Evolutionary conservation across 208 protist species (phyloP).

Genomic region (Crithidia expoeki): DNA sequence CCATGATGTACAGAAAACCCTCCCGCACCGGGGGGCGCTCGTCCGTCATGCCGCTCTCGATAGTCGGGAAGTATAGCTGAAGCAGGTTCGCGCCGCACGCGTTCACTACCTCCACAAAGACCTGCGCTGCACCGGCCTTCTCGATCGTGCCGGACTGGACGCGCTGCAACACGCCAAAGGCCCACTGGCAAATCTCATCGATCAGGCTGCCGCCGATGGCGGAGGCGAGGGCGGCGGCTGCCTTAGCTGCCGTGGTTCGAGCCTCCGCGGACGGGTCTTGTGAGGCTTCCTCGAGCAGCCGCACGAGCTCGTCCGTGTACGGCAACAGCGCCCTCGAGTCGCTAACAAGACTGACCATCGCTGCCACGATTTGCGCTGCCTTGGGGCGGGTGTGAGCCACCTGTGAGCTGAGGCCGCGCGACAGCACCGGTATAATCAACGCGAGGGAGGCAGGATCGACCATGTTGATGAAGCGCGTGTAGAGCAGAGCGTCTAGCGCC

Average conservation of each 20-base stretch:
- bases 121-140: conserved; percentile 92
- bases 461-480: conserved; percentile 92
- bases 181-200: conserved; percentile 81
- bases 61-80: conserved; percentile 60
- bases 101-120: conserved; percentile 88
- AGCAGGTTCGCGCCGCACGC: conserved; percentile 70
- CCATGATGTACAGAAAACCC: conserved; percentile 92
- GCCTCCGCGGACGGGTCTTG: conserved; percentile 86
- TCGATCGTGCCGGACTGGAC: conserved; percentile 76
- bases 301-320: conserved; percentile 87
- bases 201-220: conserved; percentile 73
- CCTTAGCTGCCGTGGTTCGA: conserved; percentile 89
- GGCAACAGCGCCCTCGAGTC: conserved; percentile 84
- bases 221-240: conserved; percentile 74
- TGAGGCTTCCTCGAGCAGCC: conserved; percentile 82
- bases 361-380: conserved; percentile 91
- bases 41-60: conserved; percentile 80
- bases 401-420: conserved; percentile 80
- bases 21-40: conserved; percentile 87
- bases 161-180: conserved; percentile 76
- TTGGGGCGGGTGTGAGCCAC: conserved; percentile 81
- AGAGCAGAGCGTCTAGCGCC: conserved; percentile 92
- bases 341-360: conserved; percentile 87
- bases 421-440: conserved; percentile 91
- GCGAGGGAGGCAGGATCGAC: conserved; percentile 93